Evolutionary conservation across 2,329 filamentous ascomycete genomes (phyloP).

Genomic region (Fusarium xyrophilum): DNA sequence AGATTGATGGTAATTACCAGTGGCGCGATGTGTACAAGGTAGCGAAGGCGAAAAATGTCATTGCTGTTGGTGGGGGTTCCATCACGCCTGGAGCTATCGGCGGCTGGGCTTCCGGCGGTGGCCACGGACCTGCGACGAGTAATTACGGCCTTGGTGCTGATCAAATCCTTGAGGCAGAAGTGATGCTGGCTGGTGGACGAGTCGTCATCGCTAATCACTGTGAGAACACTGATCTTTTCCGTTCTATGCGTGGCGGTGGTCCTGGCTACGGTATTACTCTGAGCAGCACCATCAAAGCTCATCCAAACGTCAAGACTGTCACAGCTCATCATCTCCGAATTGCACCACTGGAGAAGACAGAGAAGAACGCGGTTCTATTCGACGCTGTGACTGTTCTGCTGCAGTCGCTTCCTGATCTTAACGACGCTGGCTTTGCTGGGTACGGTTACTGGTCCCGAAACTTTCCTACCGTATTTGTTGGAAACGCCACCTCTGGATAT

Average conservation of each 20-base stretch:
- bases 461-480: constrained; percentile 6
- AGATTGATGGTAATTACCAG: constrained; percentile 20
- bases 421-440: constrained; percentile 26
- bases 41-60: constrained; percentile 17
- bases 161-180: constrained; percentile 24
- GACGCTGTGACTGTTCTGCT: constrained; percentile 10
- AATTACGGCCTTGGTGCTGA: constrained; percentile 27
- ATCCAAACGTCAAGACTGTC: constrained; percentile 17
- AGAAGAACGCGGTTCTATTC: constrained; percentile 10
- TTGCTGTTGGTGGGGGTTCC: constrained; percentile 25
- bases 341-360: constrained; percentile 9
- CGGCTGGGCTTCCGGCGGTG: constrained; percentile 25
- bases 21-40: constrained; percentile 31
- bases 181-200: constrained; percentile 19
- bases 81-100: constrained; percentile 25
- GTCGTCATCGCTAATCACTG: constrained; percentile 21
- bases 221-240: constrained; percentile 21
- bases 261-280: constrained; percentile 21
- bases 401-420: constrained; percentile 20
- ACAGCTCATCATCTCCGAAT: constrained; percentile 15
- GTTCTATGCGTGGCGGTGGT: constrained; percentile 21
- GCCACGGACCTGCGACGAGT: constrained; percentile 23
- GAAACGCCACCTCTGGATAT: constrained; percentile 23
- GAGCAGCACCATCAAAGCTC: constrained; percentile 23
- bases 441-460: constrained; percentile 31